A percentile compares a stretch with the other conserved stretches of the same genome.
Evolutionary conservation across 169 alveolate genomes (phyloP).

Genomic region (Cryptosporidium felis): DNA sequence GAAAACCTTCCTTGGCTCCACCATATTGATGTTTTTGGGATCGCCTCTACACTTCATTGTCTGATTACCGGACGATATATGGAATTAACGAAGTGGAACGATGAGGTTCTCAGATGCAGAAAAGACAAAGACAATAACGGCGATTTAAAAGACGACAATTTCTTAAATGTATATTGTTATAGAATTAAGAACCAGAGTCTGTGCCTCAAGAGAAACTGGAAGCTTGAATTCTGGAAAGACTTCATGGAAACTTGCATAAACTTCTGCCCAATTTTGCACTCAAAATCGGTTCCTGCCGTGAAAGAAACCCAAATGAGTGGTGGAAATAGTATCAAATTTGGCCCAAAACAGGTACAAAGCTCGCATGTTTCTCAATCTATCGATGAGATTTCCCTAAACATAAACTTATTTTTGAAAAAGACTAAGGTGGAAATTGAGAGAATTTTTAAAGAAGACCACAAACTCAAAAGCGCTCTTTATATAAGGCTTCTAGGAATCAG

Average conservation of each 20-base stretch:
- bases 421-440: slow-evolving; percentile 7
- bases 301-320: background rate
- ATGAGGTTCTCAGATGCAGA: slow-evolving; percentile 7
- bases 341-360: background rate
- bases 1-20: slow-evolving; percentile 64
- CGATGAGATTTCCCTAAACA: slow-evolving; percentile 29
- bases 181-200: slow-evolving; percentile 48
- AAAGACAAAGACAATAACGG: background rate
- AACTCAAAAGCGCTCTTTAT: slow-evolving; percentile 1
- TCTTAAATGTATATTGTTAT: slow-evolving; percentile 16
- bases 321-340: background rate
- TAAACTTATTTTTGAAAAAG: background rate
- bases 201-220: slow-evolving; percentile 64
- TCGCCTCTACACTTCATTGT: slow-evolving; percentile 53
- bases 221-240: slow-evolving; percentile 20
- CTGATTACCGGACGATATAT: slow-evolving; percentile 63
- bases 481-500: slow-evolving; percentile 12
- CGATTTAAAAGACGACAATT: background rate
- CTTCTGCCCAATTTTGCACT: slow-evolving; percentile 41
- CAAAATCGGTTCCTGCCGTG: background rate
- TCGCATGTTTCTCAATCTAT: slow-evolving; percentile 3
- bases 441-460: slow-evolving; percentile 4
- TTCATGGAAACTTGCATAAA: slow-evolving; percentile 34
- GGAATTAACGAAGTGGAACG: slow-evolving; percentile 61
- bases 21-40: slow-evolving; percentile 63